Base-by-base conservation (phyloP, 2,329 filamentous ascomycete genomes). In the Zymoseptoria passerinii region DNA sequence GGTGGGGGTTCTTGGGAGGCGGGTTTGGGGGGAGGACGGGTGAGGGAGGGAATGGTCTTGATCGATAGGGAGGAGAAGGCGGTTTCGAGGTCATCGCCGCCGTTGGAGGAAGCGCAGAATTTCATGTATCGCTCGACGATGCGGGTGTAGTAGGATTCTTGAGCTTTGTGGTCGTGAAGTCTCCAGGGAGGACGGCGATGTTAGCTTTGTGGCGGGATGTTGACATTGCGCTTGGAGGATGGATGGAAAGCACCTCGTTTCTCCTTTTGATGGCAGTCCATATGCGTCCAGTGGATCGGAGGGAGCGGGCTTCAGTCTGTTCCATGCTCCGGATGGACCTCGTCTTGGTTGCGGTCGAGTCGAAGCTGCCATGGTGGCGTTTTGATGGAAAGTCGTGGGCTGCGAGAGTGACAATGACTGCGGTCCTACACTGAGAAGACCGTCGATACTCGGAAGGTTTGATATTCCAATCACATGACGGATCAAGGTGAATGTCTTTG, bases 61-160 rank as follows among this genome's bases (percentile, higher is more conserved):
- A 81, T 63, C 52, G 77, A 75, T 19, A 94, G 78, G 1, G 85
- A 84, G 1, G 86, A 82, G 70, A 95, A 92, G 56, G 89, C 86
- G 53, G 82, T 80, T 60, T 91, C 83, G 27, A 96, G 83, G 65
- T 88, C 84, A 63, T 89, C 85, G 55, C 85, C 81, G 68, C 87
- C 83, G 57, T 85, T 83, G 16, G 85, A 84, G 40, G 86, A 81
- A 53, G 89, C 88, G 77, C 91, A 95, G 73, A 96, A 95, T 63
- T 84, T 84, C 83, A 96, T 87, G 76, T 95, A 96, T 53, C 90
- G 85, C 70, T 92, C 87, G 59, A 92, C 85, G 67, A 96, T 95
- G 70, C 86, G 89, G 70, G 86, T 85, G 74, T 92, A 96, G 77
- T 92, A 96, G 56, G 79, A 79, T 72, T 95, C 88, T 75, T 97